Percentiles rank a stretch among this genome's conserved stretches.
phyloP scores from a whole-genome alignment of 1,139 yeast species.

The Scheffersomyces titani region DNA sequence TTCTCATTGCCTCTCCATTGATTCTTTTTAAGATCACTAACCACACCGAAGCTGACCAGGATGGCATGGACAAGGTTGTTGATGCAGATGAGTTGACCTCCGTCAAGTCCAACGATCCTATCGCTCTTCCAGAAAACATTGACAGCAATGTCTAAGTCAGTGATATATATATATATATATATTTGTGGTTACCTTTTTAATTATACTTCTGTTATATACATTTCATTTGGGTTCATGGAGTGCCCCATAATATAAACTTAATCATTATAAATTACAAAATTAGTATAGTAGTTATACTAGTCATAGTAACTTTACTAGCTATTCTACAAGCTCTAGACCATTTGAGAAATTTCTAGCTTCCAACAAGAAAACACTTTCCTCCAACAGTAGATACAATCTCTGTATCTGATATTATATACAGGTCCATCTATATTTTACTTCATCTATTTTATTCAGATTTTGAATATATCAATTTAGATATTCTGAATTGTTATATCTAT shows the following conservation, averaged over 20 bases:
- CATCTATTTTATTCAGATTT: background rate
- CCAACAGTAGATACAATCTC: background rate
- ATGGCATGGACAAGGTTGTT: conserved; percentile 28
- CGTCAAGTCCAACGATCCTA: conserved; percentile 16
- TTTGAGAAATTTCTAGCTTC: background rate
- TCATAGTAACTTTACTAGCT: background rate
- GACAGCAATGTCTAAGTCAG: background rate
- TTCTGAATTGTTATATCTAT: background rate
- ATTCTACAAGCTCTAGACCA: background rate
- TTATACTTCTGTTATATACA: background rate
- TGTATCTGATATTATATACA: background rate
- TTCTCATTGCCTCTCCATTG: conserved; percentile 29
- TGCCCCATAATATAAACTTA: background rate
- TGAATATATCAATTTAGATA: too few species aligned
- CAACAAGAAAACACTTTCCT: background rate
- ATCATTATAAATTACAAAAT: background rate
- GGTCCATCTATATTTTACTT: background rate
- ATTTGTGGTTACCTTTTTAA: background rate
- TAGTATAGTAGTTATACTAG: background rate
- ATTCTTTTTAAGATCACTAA: conserved; percentile 47
- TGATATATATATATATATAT: background rate
- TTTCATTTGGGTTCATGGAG: background rate
- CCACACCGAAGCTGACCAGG: conserved; percentile 44
- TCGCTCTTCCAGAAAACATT: background rate
- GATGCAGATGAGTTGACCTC: conserved; percentile 28